Evolutionary conservation across 805 yeast genomes (phyloP).

Genomic region (Clavispora santaluciae): DNA sequence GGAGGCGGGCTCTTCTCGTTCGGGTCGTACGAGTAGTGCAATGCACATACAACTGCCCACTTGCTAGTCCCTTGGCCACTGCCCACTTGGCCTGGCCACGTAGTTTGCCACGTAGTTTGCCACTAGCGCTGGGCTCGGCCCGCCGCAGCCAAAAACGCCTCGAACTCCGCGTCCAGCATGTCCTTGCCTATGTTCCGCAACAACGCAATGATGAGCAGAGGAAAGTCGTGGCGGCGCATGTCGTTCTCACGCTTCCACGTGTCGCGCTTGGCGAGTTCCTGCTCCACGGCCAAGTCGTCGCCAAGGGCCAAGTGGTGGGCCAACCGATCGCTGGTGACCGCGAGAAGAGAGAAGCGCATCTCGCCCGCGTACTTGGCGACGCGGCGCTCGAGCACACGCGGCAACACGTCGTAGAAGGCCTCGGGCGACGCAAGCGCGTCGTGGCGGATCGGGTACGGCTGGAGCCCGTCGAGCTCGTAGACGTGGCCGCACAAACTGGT

Average conservation of each 20-base stretch:
- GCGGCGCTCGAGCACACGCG: conserved; percentile 42
- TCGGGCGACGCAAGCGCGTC: conserved; percentile 32
- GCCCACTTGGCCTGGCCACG: too few species aligned
- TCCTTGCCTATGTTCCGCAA: conserved; percentile 36
- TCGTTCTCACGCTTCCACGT: conserved; percentile 52
- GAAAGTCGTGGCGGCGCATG: conserved; percentile 50
- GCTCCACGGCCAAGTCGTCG: conserved; percentile 32
- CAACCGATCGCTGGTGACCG: conserved; percentile 48
- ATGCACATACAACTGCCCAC: too few species aligned
- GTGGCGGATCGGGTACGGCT: conserved; percentile 51
- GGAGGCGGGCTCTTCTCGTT: conserved; percentile 41
- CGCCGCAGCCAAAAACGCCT: conserved; percentile 21
- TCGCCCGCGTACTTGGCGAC: conserved; percentile 45
- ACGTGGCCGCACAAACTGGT: conserved; percentile 39
- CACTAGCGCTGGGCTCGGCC: too few species aligned
- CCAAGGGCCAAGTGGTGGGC: conserved; percentile 30
- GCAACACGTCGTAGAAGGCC: conserved; percentile 39
- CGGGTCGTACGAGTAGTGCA: conserved; percentile 22
- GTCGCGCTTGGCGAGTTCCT: conserved; percentile 45
- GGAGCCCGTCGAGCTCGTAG: conserved; percentile 62
- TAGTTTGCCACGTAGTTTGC: too few species aligned
- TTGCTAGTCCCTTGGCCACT: too few species aligned
- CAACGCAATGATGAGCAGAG: conserved; percentile 46
- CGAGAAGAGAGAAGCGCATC: conserved; percentile 53
- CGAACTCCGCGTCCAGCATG: conserved; percentile 38